These are phyloP conservation scores for Quercus lobata DNA, from an alignment of 331 rosid genomes.

Conservation along the genomic window DNA sequence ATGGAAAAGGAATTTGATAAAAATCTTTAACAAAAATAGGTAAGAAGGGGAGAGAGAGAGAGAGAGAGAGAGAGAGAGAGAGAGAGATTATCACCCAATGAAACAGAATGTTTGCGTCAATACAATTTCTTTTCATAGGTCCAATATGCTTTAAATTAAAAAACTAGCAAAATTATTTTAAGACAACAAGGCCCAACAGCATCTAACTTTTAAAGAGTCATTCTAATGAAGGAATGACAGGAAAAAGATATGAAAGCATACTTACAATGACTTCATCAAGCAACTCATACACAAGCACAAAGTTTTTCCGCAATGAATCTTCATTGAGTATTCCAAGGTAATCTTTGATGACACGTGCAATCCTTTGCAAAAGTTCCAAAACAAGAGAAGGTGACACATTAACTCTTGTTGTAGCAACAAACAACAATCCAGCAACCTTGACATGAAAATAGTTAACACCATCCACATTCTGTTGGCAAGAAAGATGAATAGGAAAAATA, in stretches of 20 bases:
- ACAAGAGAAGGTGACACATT: conserved; percentile 76
- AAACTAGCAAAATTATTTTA: neutral
- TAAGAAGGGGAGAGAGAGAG: neutral
- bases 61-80: neutral
- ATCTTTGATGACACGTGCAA: conserved; percentile 81
- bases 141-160: neutral
- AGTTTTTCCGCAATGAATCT: conserved; percentile 78
- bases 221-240: neutral
- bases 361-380: conserved; percentile 74
- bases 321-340: conserved; percentile 89
- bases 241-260: neutral
- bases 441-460: conserved; percentile 90
- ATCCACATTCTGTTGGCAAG: conserved; percentile 59
- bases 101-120: neutral
- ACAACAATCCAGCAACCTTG: conserved; percentile 78
- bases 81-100: neutral
- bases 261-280: conserved; percentile 86
- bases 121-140: neutral
- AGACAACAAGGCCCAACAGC: neutral
- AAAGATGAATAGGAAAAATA: neutral
- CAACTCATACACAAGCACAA: conserved; percentile 90
- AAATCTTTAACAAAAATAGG: neutral
- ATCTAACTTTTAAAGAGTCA: neutral
- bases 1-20: neutral
- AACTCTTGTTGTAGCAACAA: conserved; percentile 73